Evolutionary conservation across 768 basidiomycete species (phyloP).

Genomic region (Tulasnella sp.): DNA sequence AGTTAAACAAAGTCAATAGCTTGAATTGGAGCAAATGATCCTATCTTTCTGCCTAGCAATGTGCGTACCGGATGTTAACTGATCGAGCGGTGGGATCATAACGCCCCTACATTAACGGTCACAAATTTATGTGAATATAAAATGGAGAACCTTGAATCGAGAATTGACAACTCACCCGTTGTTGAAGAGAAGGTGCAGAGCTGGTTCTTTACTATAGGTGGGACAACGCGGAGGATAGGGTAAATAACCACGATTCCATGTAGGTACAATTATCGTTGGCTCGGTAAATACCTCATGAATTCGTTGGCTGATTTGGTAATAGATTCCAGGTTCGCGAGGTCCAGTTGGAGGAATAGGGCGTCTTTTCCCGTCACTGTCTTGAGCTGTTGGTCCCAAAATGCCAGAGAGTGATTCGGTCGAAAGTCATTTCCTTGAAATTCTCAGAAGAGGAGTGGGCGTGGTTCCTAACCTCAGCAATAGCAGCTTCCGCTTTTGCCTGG

Average conservation of each 20-base stretch:
- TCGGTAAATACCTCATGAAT: conserved; percentile 18
- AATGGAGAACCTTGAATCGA: background rate
- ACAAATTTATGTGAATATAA: background rate
- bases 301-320: conserved; percentile 24
- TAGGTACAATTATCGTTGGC: no score
- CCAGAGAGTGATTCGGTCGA: background rate
- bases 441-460: background rate
- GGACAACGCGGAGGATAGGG: background rate
- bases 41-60: background rate
- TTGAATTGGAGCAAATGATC: background rate
- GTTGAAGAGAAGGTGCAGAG: conserved; percentile 49
- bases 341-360: conserved; percentile 27
- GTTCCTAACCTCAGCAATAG: conserved; percentile 20
- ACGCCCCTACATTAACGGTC: conserved; percentile 41
- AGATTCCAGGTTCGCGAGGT: conserved; percentile 23
- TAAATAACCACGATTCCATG: background rate
- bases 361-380: conserved; percentile 19
- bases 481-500: conserved; percentile 23
- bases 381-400: background rate
- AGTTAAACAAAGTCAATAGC: background rate
- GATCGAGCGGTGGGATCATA: conserved; percentile 42
- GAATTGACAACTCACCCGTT: conserved; percentile 43
- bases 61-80: conserved; percentile 35
- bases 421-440: background rate
- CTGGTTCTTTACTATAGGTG: conserved; percentile 41